Conservation (phyloP, 306 rosid species). For the Pyrus betulifolia region DNA sequence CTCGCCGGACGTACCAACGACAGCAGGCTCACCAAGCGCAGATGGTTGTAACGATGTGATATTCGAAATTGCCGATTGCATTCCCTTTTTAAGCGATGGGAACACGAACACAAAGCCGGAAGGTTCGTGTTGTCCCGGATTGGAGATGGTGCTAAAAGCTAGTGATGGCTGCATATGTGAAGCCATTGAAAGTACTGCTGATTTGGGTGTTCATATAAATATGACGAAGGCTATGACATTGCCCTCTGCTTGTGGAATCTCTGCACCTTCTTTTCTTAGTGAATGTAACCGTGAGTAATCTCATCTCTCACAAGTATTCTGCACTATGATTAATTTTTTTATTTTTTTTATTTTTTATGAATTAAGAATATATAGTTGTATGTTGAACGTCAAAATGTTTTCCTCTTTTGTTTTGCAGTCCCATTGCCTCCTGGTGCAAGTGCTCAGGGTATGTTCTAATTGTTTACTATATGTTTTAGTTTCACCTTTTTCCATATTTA, state of each 20-base stretch:
- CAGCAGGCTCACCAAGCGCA: neutral
- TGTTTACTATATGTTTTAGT: neutral
- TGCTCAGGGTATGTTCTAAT: neutral
- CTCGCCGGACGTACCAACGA: neutral
- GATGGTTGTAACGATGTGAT: neutral
- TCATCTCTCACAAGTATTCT: neutral
- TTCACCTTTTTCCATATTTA: neutral
- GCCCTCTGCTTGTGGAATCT: conserved; percentile 6
- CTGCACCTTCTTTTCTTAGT: neutral
- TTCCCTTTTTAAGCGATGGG: conserved; percentile 6
- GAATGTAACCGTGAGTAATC: conserved; percentile 13
- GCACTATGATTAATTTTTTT: neutral
- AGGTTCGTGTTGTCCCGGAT: conserved; percentile 10
- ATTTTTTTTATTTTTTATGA: no score
- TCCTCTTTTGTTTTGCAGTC: neutral
- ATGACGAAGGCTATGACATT: conserved; percentile 1
- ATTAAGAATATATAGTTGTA: neutral
- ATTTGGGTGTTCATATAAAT: conserved; percentile 2
- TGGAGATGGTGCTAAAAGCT: neutral
- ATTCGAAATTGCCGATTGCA: conserved; percentile 8
- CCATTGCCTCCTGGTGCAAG: neutral
- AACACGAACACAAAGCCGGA: neutral
- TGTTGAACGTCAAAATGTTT: neutral
- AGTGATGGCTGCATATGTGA: conserved; percentile 6
- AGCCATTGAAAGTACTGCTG: neutral